Evolutionary conservation across 192 early-diverging fungal genomes (phyloP).

Genomic region (Fimicolochytrium jonesii): DNA sequence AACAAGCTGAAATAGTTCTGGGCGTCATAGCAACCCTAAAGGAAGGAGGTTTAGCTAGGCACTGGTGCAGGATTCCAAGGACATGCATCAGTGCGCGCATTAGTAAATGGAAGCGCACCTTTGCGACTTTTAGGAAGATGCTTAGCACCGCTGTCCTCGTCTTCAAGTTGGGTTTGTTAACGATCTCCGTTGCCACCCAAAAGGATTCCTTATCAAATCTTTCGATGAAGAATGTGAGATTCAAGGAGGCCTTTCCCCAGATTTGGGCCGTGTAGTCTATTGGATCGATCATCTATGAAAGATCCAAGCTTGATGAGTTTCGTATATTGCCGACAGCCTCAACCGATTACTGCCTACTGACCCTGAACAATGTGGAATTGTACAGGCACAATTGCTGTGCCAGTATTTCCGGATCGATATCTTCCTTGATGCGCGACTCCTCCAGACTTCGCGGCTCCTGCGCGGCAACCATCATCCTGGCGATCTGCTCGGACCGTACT

Average conservation of each 20-base stretch:
- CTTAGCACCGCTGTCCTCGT: conserved; percentile 32
- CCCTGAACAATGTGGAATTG: conserved; percentile 45
- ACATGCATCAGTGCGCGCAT: neutral
- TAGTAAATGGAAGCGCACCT: no score
- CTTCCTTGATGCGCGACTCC: conserved; percentile 1
- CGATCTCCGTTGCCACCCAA: conserved; percentile 56
- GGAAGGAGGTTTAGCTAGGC: no score
- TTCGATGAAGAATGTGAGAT: conserved; percentile 45
- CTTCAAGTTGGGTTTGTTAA: conserved; percentile 40
- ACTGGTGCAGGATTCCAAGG: no score
- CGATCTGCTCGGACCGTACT: neutral
- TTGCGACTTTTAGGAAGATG: conserved; percentile 44
- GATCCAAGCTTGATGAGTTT: no score
- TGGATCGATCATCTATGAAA: conserved; percentile 52
- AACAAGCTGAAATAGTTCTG: conserved; percentile 57
- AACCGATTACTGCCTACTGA: no score
- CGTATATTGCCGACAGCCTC: no score
- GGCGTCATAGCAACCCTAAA: conserved; percentile 1
- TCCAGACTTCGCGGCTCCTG: neutral
- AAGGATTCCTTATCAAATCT: conserved; percentile 55
- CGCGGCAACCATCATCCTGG: neutral
- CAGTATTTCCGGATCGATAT: conserved; percentile 36
- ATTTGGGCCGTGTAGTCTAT: conserved; percentile 54
- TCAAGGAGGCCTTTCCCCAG: conserved; percentile 45
- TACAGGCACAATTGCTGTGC: conserved; percentile 47